Evolutionary conservation across 768 basidiomycete genomes (phyloP), one percentile per base, ranked within the genome.

Genomic region (Grammothele lineata): DNA sequence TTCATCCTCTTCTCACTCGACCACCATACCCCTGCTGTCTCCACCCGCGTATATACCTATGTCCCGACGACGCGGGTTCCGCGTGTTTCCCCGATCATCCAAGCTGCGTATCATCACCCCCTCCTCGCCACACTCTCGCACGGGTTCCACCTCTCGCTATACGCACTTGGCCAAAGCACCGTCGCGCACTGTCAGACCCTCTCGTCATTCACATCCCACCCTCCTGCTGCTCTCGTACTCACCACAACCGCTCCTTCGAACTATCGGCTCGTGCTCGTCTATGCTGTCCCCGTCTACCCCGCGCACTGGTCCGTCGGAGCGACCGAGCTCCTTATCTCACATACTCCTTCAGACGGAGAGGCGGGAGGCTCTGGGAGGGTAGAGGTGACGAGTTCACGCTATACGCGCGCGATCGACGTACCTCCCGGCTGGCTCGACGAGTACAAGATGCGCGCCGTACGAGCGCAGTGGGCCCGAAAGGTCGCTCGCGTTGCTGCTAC

Each of bases 401-500:
- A 80, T 10, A 74, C 77, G 33, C 78, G 83, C 36, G 81, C 87
- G 10, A 72, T 84, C 54, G 87, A 90, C 59, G 68, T 86, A 8
- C 85, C 86, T 12, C 70, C 70, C 24, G 85, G 83, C 4, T 89
- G 83, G 80, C 72, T 89, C 42, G 82, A 89, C 61, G 78, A 80
- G 43, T 60, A 71, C 40, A 81, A 83, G 61, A 66, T 90, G 33
- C 72, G 70, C 22, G 53, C 63, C 19, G 78, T 88, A 71, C 79
- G 78, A 27, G 82, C 85, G 54, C 89, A 91, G 53, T 89, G 87
- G 84, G 73, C 76, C 23, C 84, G 87, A 47, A 90, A 87, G 62
- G 76, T 91, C 17, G 67, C 69, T 36, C 69, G 71, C 11, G 81
- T 92, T 24, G 77, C 82, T n/a, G 84, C 81, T 55, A 82, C 77